Evolutionary conservation across 768 basidiomycete species (phyloP).

Genomic region (Leccinum imitatum): DNA sequence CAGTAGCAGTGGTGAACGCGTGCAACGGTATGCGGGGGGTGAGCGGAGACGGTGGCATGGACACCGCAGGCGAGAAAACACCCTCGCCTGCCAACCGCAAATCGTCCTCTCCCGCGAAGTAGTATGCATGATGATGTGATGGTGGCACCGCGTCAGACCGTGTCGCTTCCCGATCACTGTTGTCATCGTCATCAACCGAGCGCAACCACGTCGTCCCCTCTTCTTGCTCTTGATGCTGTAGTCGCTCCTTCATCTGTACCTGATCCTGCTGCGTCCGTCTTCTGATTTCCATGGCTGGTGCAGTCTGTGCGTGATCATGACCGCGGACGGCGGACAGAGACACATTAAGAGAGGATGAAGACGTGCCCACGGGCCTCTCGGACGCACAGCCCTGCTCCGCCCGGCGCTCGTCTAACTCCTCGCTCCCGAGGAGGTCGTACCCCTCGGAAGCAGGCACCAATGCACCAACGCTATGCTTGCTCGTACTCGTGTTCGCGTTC

Average conservation of each 20-base stretch:
- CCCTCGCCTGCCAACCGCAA: conserved; percentile 66
- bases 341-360: neutral
- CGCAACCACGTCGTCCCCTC: neutral
- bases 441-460: conserved; percentile 11
- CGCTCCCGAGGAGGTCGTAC: conserved; percentile 8
- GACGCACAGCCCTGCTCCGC: neutral
- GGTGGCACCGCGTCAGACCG: conserved; percentile 22
- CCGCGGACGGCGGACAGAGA: neutral
- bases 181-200: neutral
- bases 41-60: conserved; percentile 64
- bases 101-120: conserved; percentile 51
- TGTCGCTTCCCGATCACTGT: neutral
- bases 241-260: neutral
- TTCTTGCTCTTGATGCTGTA: neutral
- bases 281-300: neutral
- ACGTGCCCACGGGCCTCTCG: neutral
- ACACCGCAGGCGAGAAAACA: conserved; percentile 70
- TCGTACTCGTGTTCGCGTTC: neutral
- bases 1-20: neutral
- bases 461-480: neutral
- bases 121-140: conserved; percentile 38
- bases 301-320: neutral
- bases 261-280: neutral
- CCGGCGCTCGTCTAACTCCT: conserved; percentile 7
- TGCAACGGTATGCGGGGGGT: conserved; percentile 39